These are phyloP conservation scores for Cydonia oblonga DNA, from an alignment of 331 rosid species.

Conservation along the genomic window DNA sequence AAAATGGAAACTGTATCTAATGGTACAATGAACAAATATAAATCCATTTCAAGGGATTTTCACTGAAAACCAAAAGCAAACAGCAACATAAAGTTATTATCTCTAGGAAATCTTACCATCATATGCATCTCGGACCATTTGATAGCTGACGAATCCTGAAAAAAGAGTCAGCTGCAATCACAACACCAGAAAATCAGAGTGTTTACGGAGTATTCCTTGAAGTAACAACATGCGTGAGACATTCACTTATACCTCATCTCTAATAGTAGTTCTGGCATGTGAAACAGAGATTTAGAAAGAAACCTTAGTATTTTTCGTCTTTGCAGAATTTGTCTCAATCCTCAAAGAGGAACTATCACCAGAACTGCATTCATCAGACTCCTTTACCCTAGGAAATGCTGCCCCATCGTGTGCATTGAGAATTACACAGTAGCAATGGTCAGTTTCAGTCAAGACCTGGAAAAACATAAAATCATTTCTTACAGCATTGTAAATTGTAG, in stretches of 20 bases:
- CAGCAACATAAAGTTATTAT: not conserved
- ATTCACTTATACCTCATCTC: not conserved
- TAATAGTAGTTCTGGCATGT: not conserved
- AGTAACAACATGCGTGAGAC: not conserved
- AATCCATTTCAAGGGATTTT: too few species aligned
- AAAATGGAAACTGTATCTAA: not conserved
- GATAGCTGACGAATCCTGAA: slow-evolving; percentile 99
- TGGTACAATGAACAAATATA: not conserved
- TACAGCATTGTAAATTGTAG: not conserved
- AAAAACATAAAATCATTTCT: slow-evolving; percentile 12
- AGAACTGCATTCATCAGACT: slow-evolving; percentile 36
- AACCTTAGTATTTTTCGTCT: slow-evolving; percentile 60
- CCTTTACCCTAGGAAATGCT: slow-evolving; percentile 66
- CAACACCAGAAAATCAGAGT: slow-evolving; percentile 30
- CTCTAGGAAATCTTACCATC: slow-evolving; percentile 46
- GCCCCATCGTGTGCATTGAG: slow-evolving; percentile 97
- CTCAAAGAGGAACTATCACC: slow-evolving; percentile 24
- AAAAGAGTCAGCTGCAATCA: slow-evolving; percentile 82
- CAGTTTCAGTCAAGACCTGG: slow-evolving; percentile 87
- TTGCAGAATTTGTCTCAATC: slow-evolving; percentile 23
- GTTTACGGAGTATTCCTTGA: slow-evolving; percentile 6
- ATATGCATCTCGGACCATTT: slow-evolving; percentile 98
- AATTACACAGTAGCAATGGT: slow-evolving; percentile 93
- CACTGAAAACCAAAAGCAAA: too few species aligned
- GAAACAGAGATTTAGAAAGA: slow-evolving; percentile 13